Percentiles rank a stretch among this genome's conserved stretches.
phyloP scores from a whole-genome alignment of 257 asterid genomes.

The Leptodermis oblonga region DNA sequence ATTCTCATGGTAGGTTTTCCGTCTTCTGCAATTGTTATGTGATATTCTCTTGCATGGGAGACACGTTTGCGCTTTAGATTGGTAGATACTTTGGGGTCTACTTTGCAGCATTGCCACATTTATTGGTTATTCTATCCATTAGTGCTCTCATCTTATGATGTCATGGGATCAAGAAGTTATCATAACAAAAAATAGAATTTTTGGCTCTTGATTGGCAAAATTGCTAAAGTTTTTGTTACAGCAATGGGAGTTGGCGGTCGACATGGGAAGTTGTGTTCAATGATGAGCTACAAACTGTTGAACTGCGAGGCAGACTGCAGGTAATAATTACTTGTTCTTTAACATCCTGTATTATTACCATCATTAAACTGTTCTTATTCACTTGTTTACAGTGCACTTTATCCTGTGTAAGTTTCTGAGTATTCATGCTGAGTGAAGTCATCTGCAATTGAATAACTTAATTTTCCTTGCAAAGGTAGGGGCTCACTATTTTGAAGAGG shows the following conservation, averaged over 20 bases:
- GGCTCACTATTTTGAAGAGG: constrained; percentile 99
- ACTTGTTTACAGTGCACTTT: not conserved
- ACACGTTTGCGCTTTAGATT: not conserved
- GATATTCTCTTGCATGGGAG: not conserved
- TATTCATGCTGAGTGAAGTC: not conserved
- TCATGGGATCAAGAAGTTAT: not conserved
- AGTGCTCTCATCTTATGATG: not conserved
- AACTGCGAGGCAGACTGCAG: constrained; percentile 75
- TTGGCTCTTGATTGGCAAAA: constrained; percentile 2
- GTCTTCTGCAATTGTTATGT: not conserved
- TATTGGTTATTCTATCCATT: not conserved
- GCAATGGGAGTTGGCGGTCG: constrained; percentile 98
- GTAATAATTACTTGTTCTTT: constrained; percentile 36
- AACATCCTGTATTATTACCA: constrained; percentile 5
- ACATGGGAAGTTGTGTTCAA: constrained; percentile 70
- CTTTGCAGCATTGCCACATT: not conserved
- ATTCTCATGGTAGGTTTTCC: not conserved
- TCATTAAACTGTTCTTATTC: not conserved
- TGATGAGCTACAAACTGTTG: constrained; percentile 71
- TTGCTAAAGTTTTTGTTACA: constrained; percentile 26
- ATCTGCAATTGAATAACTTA: constrained; percentile 3
- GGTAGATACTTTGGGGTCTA: not conserved
- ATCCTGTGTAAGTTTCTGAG: not conserved
- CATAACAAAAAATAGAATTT: not conserved
- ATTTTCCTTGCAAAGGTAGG: constrained; percentile 56